Evolutionary conservation across 2,329 filamentous ascomycete species (phyloP), one percentile per base, ranked within the genome.

Genomic region (Metarhizium album): DNA sequence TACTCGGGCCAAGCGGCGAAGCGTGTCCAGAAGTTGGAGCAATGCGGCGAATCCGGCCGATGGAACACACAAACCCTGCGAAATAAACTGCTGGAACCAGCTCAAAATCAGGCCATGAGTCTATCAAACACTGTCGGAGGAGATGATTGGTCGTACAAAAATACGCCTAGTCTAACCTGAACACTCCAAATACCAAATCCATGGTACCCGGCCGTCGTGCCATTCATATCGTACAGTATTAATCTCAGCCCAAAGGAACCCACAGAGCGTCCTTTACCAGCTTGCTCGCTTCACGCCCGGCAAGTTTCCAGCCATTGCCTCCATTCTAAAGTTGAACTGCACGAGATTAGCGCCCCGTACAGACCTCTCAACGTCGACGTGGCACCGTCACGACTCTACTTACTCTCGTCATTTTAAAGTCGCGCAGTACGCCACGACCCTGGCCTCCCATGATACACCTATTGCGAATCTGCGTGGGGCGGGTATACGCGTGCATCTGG

Each of bases 221-320:
- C 20, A 42, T 31, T 7, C 43, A 13, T 31, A 45, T 52, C 33
- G 42, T 46, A 46, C 50, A 50, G 23, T 2, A 22, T 40, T 18
- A 23, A n/a, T 33, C 18, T 14, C 40, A 43, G 4, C 22, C 11
- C 16, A 22, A 14, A 22, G 9, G 1, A 24, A 14, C 14, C 5
- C 24, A 33, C 24, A 4, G 8, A 8, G 7, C 16, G 14, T 33
- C 18, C 4, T 64, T 67, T 87, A 98, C 93, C 93, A 98, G 70
- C 87, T 94, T 47, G 93, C 93, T 75, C 95, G 95, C 78, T 84
- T 89, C 50, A 98, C 93, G 61, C 93, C 93, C 0, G 93, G 91
- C 49, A 98, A 67, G 54, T 88, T 82, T 47, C 93, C 93, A 31
- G 79, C 84, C 55, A 96, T 72, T 18, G 93, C 93, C 67, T 95